Conservation (phyloP, 768 basidiomycete species). For the Termitomyces sp. region DNA sequence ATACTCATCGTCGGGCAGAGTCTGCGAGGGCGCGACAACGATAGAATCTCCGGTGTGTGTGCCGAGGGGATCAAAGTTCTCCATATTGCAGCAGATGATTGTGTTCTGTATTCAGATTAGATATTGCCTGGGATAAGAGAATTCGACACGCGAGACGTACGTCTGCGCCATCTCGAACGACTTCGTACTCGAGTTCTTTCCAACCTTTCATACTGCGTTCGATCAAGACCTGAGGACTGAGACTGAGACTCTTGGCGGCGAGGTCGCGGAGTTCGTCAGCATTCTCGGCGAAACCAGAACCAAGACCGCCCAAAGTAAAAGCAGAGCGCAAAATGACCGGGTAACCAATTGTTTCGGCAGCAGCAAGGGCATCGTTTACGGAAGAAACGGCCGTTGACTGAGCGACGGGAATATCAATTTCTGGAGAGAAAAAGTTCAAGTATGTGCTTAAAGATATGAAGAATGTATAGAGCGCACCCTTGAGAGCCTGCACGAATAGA, state of each 20-base stretch:
- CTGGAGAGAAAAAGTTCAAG: slow-evolving; percentile 32
- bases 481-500: slow-evolving; percentile 92
- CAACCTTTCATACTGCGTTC: slow-evolving; percentile 99
- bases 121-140: slow-evolving; percentile 6
- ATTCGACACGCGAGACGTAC: slow-evolving; percentile 48
- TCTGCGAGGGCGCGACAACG: slow-evolving; percentile 98
- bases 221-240: slow-evolving; percentile 94
- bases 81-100: slow-evolving; percentile 99
- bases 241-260: slow-evolving; percentile 82
- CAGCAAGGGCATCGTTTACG: slow-evolving; percentile 87
- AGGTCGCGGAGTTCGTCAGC: slow-evolving; percentile 93
- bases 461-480: slow-evolving; percentile 49
- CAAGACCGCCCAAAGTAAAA: slow-evolving; percentile 96
- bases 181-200: slow-evolving; percentile 99
- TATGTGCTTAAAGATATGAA: slow-evolving; percentile 1
- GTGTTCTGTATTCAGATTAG: slow-evolving; percentile 60
- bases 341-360: slow-evolving; percentile 90
- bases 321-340: slow-evolving; percentile 96
- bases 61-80: slow-evolving; percentile 98
- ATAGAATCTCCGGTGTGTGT: slow-evolving; percentile 99
- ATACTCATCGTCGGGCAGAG: slow-evolving; percentile 95
- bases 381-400: slow-evolving; percentile 96
- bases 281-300: slow-evolving; percentile 95
- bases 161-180: slow-evolving; percentile 96
- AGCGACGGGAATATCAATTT: slow-evolving; percentile 95